Evolutionary conservation across 352 stramenopile species (phyloP), one percentile per base, ranked within the genome.

Genomic region (Phytophthora boehmeriae): DNA sequence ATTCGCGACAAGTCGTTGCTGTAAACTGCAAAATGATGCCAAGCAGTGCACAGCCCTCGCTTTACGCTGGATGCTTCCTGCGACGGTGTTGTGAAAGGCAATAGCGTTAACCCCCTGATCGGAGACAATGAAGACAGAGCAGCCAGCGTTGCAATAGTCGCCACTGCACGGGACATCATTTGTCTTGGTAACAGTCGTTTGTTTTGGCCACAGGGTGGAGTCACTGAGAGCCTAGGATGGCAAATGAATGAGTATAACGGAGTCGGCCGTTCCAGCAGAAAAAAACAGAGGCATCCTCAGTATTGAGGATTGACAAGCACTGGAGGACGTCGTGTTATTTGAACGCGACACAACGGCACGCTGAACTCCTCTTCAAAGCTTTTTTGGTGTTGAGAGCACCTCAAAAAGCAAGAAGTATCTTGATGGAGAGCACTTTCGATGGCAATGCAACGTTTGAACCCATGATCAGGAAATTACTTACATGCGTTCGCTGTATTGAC

Each of bases 61-160:
- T 43, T 49, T 49, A 3, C 38, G 51, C 0, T n/a, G 38, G 23
- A 58, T 10, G 48, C 14, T 58, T 23, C n/a, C n/a, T 10, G 51
- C 2, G 5, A 58, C 10, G 2, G n/a, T 49, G 6, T 39, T 49
- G 13, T 58, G 27, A 23, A 48, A 50, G 5, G 25, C 25, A 22
- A 30, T 13, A n/a, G n/a, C 17, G 1, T 49, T 36, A 8, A 58
- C 38, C 1, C 16, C 27, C 23, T 8, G n/a, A 58, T 25, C 17
- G 51, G 27, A 48, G 51, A 41, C 36, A 58, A 17, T 0, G 49
- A 56, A 17, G 22, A 56, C 8, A 46, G 30, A 5, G 35, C 49
- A 3, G 36, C 42, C 42, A 56, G 39, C 35, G n/a, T 28, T 22
- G 36, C n/a, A n/a, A 38, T 14, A 17, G 28, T 41, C n/a, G 35